phyloP scores from a whole-genome alignment of 1,139 yeast species.

The Yamadazyma jaroonii region DNA sequence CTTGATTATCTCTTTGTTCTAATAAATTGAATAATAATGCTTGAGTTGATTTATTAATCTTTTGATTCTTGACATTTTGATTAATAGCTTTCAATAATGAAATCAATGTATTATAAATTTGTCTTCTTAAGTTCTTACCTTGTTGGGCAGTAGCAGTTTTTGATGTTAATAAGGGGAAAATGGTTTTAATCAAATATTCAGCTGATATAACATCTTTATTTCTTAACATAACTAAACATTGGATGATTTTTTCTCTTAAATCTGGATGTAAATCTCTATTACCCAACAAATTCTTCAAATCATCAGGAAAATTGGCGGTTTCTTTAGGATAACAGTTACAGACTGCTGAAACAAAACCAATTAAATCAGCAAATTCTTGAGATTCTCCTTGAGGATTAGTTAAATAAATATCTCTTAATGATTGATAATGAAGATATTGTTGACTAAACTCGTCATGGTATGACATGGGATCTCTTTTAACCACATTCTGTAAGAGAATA shows the following conservation, averaged over 20 bases:
- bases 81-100: conserved; percentile 79
- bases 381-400: conserved; percentile 62
- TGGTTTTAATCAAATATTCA: conserved; percentile 76
- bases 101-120: conserved; percentile 75
- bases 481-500: conserved; percentile 85
- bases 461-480: conserved; percentile 89
- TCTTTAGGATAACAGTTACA: conserved; percentile 88
- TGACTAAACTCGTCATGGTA: conserved; percentile 91
- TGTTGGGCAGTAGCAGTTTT: conserved; percentile 61
- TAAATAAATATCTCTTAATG: conserved; percentile 81
- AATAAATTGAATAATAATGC: conserved; percentile 83
- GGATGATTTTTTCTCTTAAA: conserved; percentile 86
- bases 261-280: conserved; percentile 80
- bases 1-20: conserved; percentile 75
- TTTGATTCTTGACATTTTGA: conserved; percentile 81
- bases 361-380: conserved; percentile 74
- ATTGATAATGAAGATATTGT: conserved; percentile 89
- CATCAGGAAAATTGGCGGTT: conserved; percentile 80
- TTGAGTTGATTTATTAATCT: conserved; percentile 84
- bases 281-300: conserved; percentile 62
- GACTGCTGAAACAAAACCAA: conserved; percentile 91
- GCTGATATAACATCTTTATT: conserved; percentile 82
- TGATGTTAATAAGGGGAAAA: conserved; percentile 74
- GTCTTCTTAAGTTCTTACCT: conserved; percentile 79
- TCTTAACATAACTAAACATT: conserved; percentile 83